phyloP scores from a whole-genome alignment of 1,284 basidiomycete species.

The Lentinus polychrous region DNA sequence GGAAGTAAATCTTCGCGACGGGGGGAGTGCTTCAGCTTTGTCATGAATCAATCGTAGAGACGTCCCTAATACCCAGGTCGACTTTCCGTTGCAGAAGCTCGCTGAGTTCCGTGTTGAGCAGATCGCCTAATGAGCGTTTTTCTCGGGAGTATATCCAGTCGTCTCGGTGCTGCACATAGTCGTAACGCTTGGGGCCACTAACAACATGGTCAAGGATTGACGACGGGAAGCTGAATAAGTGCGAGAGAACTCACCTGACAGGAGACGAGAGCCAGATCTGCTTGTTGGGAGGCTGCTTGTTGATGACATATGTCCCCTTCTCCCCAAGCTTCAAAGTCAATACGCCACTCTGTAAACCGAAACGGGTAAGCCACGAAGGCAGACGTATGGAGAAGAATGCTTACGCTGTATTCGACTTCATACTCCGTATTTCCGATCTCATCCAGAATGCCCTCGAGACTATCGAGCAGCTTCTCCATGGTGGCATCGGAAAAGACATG shows the following conservation, averaged over 20 bases:
- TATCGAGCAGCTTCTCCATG: slow-evolving; percentile 80
- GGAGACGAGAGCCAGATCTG: slow-evolving; percentile 99
- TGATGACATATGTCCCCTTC: slow-evolving; percentile 96
- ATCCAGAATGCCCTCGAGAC: slow-evolving; percentile 76
- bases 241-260: slow-evolving; percentile 25
- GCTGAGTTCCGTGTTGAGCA: slow-evolving; percentile 67
- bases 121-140: slow-evolving; percentile 49
- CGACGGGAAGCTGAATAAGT: not conserved
- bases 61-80: slow-evolving; percentile 18
- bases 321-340: slow-evolving; percentile 80
- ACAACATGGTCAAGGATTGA: not conserved
- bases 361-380: not conserved
- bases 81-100: slow-evolving; percentile 25
- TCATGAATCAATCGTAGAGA: slow-evolving; percentile 9
- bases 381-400: slow-evolving; percentile 25
- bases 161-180: slow-evolving; percentile 50
- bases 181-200: slow-evolving; percentile 88
- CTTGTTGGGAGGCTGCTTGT: slow-evolving; percentile 98
- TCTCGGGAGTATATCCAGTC: slow-evolving; percentile 80
- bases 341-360: slow-evolving; percentile 69
- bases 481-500: slow-evolving; percentile 73
- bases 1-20: no score
- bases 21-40: not conserved
- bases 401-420: slow-evolving; percentile 93
- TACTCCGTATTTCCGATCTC: slow-evolving; percentile 46